Conservation (phyloP, 202 grass and related monocot species). For the Schoenoplectus tabernaemontani region DNA sequence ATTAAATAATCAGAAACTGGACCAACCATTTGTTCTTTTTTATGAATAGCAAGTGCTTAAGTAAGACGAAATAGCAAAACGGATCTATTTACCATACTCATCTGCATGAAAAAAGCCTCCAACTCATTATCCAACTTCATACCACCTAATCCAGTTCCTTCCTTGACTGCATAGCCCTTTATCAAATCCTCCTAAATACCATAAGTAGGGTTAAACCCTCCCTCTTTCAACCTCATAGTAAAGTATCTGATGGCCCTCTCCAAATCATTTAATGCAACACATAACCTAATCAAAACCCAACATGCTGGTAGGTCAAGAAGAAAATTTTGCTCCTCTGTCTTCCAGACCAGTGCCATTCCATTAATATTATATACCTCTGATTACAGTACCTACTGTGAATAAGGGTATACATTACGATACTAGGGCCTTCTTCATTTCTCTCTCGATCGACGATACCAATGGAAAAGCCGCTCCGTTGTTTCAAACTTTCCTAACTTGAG, state of each 20-base stretch:
- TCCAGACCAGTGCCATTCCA: conserved; percentile 66
- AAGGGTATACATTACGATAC: conserved; percentile 77
- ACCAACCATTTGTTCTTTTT: background rate
- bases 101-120: conserved; percentile 6
- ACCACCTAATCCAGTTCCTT: conserved; percentile 49
- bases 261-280: conserved; percentile 41
- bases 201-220: conserved; percentile 44
- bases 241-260: conserved; percentile 60
- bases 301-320: conserved; percentile 83
- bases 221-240: conserved; percentile 57
- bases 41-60: too few species aligned
- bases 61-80: background rate
- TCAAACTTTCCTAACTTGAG: conserved; percentile 50
- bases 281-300: conserved; percentile 60
- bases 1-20: background rate
- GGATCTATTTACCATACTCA: background rate
- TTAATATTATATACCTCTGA: conserved; percentile 46
- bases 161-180: conserved; percentile 40
- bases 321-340: conserved; percentile 54
- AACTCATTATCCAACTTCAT: conserved; percentile 49
- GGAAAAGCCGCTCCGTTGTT: conserved; percentile 55
- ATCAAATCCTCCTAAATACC: conserved; percentile 66
- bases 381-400: conserved; percentile 60
- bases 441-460: conserved; percentile 60
- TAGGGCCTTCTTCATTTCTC: conserved; percentile 19